phyloP scores from a whole-genome alignment of 208 protist species.

The Crithidia mellificae region DNA sequence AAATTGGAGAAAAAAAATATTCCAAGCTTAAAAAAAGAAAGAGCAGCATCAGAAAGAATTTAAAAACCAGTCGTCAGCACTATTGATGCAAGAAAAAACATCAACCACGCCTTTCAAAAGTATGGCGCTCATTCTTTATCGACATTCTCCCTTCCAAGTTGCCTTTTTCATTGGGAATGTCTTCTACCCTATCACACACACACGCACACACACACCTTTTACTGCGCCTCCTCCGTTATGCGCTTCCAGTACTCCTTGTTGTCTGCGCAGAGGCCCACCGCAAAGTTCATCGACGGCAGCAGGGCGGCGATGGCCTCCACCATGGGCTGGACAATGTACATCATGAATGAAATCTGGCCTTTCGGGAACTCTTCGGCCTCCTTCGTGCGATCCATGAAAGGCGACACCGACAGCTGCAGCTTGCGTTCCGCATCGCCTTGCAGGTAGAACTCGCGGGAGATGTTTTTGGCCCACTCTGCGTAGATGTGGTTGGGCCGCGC shows the following conservation, averaged over 20 bases:
- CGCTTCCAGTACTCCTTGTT: conserved; percentile 88
- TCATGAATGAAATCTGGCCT: conserved; percentile 92
- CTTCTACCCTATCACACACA: no score
- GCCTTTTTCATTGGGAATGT: no score
- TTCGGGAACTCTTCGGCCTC: conserved; percentile 82
- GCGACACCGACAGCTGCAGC: conserved; percentile 82
- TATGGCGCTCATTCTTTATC: no score
- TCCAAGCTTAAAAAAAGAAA: no score
- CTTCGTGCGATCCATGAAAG: conserved; percentile 92
- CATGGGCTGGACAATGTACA: conserved; percentile 91
- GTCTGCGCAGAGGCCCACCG: conserved; percentile 70
- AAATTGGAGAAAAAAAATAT: no score
- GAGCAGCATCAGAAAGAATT: no score
- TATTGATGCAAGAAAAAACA: no score
- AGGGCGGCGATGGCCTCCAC: conserved; percentile 84
- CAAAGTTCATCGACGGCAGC: conserved; percentile 81
- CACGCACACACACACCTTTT: background rate
- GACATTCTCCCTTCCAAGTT: no score
- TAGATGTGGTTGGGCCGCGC: conserved; percentile 87
- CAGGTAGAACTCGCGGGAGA: conserved; percentile 92
- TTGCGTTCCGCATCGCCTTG: conserved; percentile 92
- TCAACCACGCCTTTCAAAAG: no score
- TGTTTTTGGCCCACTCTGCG: conserved; percentile 91
- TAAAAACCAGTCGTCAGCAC: no score
- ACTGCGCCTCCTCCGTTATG: conserved; percentile 38